These are phyloP conservation scores for Pogostemon cablin DNA, from an alignment of 257 asterid species.

Conservation along the genomic window DNA sequence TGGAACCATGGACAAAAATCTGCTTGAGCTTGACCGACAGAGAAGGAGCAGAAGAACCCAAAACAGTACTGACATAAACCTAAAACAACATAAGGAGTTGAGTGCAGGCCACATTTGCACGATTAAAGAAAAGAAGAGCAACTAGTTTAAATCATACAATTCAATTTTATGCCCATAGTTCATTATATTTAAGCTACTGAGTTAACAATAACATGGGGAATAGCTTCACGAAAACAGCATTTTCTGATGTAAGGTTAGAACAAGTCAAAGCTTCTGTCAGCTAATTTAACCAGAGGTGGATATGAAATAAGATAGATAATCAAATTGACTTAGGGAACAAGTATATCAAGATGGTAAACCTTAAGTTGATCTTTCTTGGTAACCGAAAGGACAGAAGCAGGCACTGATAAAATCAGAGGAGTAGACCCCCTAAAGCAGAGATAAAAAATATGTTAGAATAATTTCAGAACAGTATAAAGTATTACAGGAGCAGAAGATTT, in stretches of 20 bases:
- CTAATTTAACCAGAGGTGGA: not conserved
- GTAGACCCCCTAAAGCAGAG: slow-evolving; percentile 60
- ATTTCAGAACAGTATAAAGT: slow-evolving; percentile 9
- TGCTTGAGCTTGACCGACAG: slow-evolving; percentile 87
- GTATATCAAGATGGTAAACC: slow-evolving; percentile 51
- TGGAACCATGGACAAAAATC: slow-evolving; percentile 72
- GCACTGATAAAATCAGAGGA: slow-evolving; percentile 88
- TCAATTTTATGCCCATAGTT: slow-evolving; percentile 18
- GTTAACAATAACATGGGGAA: slow-evolving; percentile 2
- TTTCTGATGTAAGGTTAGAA: slow-evolving; percentile 16
- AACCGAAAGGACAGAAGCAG: slow-evolving; percentile 75
- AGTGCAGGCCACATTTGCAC: slow-evolving; percentile 20
- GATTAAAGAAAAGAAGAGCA: slow-evolving; percentile 5
- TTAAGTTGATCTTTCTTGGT: slow-evolving; percentile 79
- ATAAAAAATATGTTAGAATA: slow-evolving; percentile 27
- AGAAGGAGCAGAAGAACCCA: slow-evolving; percentile 83
- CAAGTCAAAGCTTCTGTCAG: slow-evolving; percentile 27
- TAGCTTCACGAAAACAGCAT: slow-evolving; percentile 16
- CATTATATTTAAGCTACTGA: slow-evolving; percentile 22
- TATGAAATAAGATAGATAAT: slow-evolving; percentile 8
- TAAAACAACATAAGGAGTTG: slow-evolving; percentile 37
- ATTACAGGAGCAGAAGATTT: not conserved
- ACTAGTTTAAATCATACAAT: slow-evolving; percentile 24
- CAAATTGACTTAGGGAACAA: slow-evolving; percentile 24
- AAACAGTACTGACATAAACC: slow-evolving; percentile 79